Base-by-base conservation (phyloP, 2,329 filamentous ascomycete genomes). In the Cadophora luteo-olivacea region DNA sequence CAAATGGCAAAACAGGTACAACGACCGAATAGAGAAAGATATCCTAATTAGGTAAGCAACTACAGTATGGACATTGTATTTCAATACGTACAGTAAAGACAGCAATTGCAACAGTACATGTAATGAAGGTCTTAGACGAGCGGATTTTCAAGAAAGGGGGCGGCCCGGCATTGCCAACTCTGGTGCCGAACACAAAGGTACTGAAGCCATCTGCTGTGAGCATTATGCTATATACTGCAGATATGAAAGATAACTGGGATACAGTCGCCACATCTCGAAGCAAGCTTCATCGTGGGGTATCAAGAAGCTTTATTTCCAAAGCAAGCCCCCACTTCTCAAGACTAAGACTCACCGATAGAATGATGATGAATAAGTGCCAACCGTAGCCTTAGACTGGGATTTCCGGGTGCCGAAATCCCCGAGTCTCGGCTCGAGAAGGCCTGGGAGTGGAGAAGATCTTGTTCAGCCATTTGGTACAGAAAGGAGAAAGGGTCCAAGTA, bases 1-100 rank as follows among this genome's bases (percentile, higher is more conserved):
- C 87, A 71, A 91, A 93, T 0, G 91, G 91, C 7, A 92, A 84
- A 16, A 93, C 90, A 0, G 91, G 91, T 0, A 92, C 87, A 38
- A 93, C 86, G 24, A 89, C 78, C 11, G 83, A 86, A 72, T 89
- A 90, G 48, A 87, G 82, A 73, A 90, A 88, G 74, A 89, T 87
- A 76, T 90, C 88, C 73, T 67, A 54, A 5, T 16, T 45, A 3
- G 12, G 16, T 69, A 25, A 64, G 61, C 51, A 29, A 38, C 14
- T 9, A 32, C 4, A 29, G 19, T 19, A 22, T 55, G 16, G 14
- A 16, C 4, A 51, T 45, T 6, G 32, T 22, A 32, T 19, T 3
- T 38, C n/a, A 14, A 33, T 14, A 70, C 65, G 22, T 64, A 75
- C 70, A 33, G 75, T 75, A 48, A 76, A 75, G 0, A 75, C 68